Percentiles rank a stretch among this genome's conserved stretches.
Evolutionary conservation across 805 yeast genomes (phyloP).

Genomic region (Myxozyma kluyveri): DNA sequence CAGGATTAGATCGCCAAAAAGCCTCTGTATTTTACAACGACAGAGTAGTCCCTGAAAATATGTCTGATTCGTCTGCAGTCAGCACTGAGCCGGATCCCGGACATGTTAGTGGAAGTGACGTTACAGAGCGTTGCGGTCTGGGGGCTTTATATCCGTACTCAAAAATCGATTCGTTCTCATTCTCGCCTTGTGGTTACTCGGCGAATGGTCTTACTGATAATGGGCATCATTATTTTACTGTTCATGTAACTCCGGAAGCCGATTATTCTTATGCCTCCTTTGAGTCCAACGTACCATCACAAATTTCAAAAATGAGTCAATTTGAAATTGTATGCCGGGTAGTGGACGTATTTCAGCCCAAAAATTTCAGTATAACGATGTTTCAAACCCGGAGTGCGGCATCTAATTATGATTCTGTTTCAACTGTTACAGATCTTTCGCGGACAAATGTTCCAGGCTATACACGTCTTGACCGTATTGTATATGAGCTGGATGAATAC

Average conservation of each 20-base stretch:
- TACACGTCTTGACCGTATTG: conserved; percentile 60
- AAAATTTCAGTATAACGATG: conserved; percentile 63
- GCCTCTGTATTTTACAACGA: conserved; percentile 60
- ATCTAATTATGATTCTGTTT: conserved; percentile 10
- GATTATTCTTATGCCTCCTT: conserved; percentile 97
- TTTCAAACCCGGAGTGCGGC: conserved; percentile 41
- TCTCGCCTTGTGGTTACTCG: conserved; percentile 92
- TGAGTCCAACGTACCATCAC: conserved; percentile 74
- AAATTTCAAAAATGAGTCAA: conserved; percentile 18
- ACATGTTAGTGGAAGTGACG: conserved; percentile 70
- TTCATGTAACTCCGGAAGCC: conserved; percentile 90
- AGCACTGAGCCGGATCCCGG: conserved; percentile 59
- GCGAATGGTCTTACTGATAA: conserved; percentile 72
- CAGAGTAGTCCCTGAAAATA: conserved; percentile 45
- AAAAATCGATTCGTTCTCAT: conserved; percentile 78
- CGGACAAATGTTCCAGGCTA: conserved; percentile 46
- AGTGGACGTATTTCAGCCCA: conserved; percentile 66
- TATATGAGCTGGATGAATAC: conserved; percentile 73
- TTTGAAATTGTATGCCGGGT: conserved; percentile 59
- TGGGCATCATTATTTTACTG: conserved; percentile 63
- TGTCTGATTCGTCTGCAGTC: conserved; percentile 34
- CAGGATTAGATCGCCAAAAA: conserved; percentile 60
- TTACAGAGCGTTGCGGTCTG: conserved; percentile 61
- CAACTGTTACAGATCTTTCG: conserved; percentile 24
- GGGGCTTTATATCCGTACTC: conserved; percentile 53